Base-by-base conservation (phyloP, 2,329 filamentous ascomycete genomes). In the Pseudocercospora crystallina region DNA sequence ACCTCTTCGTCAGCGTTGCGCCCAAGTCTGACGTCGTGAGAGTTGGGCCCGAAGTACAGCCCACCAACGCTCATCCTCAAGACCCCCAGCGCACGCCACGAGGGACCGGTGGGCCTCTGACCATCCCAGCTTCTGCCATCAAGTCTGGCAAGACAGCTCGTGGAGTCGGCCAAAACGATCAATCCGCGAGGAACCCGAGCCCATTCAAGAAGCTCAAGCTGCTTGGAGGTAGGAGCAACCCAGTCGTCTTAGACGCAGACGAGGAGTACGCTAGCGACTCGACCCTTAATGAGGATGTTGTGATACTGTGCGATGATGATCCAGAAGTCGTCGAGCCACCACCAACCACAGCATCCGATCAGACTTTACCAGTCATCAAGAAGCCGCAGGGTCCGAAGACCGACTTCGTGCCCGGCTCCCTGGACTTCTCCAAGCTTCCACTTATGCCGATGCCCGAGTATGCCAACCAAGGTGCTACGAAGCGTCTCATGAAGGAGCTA, bases 391-490 rank as follows among this genome's bases (percentile, higher is more conserved):
- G 30, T 7, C 35, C 46, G 17, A 61, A 73, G 44, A 84, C 80
- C 0, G 77, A 83, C 59, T 95, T 94, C 60, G 66, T 79, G 1
- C 86, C 89, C 0, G 87, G 86, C 1, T 76, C 73, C 0, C 74
- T 95, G 5, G 78, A 89, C 54, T 75, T 81, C 40, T 71, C 68
- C 1, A 78, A 71, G 0, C 74, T 96, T 5, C 83, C 83, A 0
- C 77, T 84, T 48, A 78, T 95, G n/a, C 71, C 77, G 2, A 71
- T 79, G 7, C 88, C 89, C 0, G 68, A 73, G 1, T 89, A 87
- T 70, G 86, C 87, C 5, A 85, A 81, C 1, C 65, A 72, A 0
- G 57, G 68, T 1, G 86, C 86, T 1, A 85, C 83, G 2, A 83
- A 78, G 62, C 72, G 80, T 3, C 76, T 94, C 0, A 80, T 82